Evolutionary conservation across 139 green algal species (phyloP).

Genomic region (Pycnococcus provasolii): DNA sequence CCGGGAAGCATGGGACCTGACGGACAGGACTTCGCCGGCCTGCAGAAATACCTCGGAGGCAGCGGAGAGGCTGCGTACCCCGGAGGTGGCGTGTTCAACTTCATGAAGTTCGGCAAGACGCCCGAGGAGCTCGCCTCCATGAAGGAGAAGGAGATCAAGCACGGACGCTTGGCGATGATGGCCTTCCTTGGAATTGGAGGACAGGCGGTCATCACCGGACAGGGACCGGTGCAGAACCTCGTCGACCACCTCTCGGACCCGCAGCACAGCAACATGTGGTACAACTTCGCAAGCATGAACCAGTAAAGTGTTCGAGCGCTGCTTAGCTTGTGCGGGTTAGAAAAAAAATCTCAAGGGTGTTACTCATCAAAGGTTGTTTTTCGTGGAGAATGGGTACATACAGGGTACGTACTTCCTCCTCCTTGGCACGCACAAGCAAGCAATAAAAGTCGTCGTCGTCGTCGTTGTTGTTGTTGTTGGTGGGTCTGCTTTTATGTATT

Average conservation of each 20-base stretch:
- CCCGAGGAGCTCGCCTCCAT: constrained; percentile 64
- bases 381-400: neutral
- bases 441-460: too few species aligned
- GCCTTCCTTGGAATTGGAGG: constrained; percentile 57
- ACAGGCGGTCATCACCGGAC: constrained; percentile 67
- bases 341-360: neutral
- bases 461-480: too few species aligned
- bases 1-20: constrained; percentile 63
- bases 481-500: too few species aligned
- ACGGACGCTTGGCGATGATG: constrained; percentile 79
- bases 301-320: neutral
- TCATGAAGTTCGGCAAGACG: constrained; percentile 71
- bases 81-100: constrained; percentile 92
- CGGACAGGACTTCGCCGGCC: constrained; percentile 91
- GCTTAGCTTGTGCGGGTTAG: neutral
- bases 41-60: constrained; percentile 72
- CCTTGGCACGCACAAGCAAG: too few species aligned
- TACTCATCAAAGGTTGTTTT: neutral
- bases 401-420: too few species aligned
- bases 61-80: constrained; percentile 70
- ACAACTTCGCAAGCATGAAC: constrained; percentile 58
- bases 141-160: constrained; percentile 93
- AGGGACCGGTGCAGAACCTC: constrained; percentile 84
- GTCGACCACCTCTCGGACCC: constrained; percentile 77
- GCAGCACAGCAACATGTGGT: constrained; percentile 75